Evolutionary conservation across 352 stramenopile species (phyloP).

Genomic region (Pythium rhizo-oryzae): DNA sequence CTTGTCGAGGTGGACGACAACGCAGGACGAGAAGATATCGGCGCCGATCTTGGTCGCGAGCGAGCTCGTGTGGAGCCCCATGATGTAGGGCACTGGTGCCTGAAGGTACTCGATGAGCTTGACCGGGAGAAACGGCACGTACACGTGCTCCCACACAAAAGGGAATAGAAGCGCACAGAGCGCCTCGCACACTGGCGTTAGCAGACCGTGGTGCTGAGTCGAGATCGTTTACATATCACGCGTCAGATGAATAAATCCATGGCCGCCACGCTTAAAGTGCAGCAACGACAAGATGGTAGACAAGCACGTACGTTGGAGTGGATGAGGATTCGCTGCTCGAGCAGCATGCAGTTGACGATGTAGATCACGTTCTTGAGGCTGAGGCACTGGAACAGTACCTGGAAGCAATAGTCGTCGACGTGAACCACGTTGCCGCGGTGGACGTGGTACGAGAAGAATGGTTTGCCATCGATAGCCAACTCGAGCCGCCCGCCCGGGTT

Average conservation of each 20-base stretch:
- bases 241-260: neutral
- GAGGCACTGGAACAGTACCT: slow-evolving; percentile 81
- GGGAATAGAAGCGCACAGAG: slow-evolving; percentile 79
- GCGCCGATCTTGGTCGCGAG: slow-evolving; percentile 68
- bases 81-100: slow-evolving; percentile 84
- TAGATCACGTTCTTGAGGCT: slow-evolving; percentile 81
- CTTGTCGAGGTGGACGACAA: slow-evolving; percentile 85
- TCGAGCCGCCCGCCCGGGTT: slow-evolving; percentile 38
- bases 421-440: slow-evolving; percentile 61
- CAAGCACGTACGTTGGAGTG: slow-evolving; percentile 64
- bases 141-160: slow-evolving; percentile 87
- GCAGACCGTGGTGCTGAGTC: slow-evolving; percentile 57
- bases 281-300: neutral
- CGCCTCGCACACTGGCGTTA: slow-evolving; percentile 82
- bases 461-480: slow-evolving; percentile 36
- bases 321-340: slow-evolving; percentile 83
- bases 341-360: slow-evolving; percentile 80
- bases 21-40: slow-evolving; percentile 80
- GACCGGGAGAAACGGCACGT: slow-evolving; percentile 82
- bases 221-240: neutral
- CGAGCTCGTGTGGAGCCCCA: slow-evolving; percentile 84
- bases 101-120: slow-evolving; percentile 87
- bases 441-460: slow-evolving; percentile 64
- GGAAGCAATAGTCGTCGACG: slow-evolving; percentile 80
- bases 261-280: too few relatives aligned